Evolutionary conservation across 208 protist species (phyloP).

Genomic region (Wallacemonas sp.): DNA sequence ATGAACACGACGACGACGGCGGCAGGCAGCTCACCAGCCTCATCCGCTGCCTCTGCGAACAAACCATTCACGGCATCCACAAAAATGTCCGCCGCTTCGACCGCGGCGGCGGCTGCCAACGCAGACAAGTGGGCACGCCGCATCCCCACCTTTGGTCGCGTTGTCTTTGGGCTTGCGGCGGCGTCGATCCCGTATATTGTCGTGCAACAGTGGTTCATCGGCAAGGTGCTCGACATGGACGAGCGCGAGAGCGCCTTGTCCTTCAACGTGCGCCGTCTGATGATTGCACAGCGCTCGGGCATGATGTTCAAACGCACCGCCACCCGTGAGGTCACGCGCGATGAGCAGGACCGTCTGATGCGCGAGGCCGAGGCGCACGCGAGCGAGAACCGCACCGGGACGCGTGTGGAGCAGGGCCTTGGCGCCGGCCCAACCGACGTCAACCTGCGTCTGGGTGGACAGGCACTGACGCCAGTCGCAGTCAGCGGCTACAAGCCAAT

Average conservation of each 20-base stretch:
- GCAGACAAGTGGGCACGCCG: constrained; percentile 27
- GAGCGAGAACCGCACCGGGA: constrained; percentile 71
- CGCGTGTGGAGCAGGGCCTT: constrained; percentile 49
- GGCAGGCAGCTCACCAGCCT: background rate
- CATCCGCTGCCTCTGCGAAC: background rate
- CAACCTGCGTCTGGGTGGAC: constrained; percentile 68
- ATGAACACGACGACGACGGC: background rate
- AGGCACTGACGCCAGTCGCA: constrained; percentile 76
- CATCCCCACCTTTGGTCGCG: constrained; percentile 56
- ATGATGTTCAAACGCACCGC: constrained; percentile 90
- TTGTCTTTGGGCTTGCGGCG: constrained; percentile 49
- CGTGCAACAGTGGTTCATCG: constrained; percentile 83
- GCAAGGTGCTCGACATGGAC: constrained; percentile 63
- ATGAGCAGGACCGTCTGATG: constrained; percentile 80
- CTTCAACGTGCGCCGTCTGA: constrained; percentile 72
- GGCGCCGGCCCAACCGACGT: constrained; percentile 60
- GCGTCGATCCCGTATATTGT: constrained; percentile 73
- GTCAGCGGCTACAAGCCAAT: constrained; percentile 83
- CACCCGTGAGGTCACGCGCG: constrained; percentile 80
- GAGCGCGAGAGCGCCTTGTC: constrained; percentile 69
- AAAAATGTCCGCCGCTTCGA: background rate
- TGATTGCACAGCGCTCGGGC: constrained; percentile 73
- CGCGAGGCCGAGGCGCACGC: constrained; percentile 55
- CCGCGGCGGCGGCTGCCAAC: constrained; percentile 16
- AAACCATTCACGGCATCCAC: constrained; percentile 1